These are phyloP conservation scores for Jaminaea rosea DNA, from an alignment of 1,284 basidiomycete species.

Conservation along the genomic window DNA sequence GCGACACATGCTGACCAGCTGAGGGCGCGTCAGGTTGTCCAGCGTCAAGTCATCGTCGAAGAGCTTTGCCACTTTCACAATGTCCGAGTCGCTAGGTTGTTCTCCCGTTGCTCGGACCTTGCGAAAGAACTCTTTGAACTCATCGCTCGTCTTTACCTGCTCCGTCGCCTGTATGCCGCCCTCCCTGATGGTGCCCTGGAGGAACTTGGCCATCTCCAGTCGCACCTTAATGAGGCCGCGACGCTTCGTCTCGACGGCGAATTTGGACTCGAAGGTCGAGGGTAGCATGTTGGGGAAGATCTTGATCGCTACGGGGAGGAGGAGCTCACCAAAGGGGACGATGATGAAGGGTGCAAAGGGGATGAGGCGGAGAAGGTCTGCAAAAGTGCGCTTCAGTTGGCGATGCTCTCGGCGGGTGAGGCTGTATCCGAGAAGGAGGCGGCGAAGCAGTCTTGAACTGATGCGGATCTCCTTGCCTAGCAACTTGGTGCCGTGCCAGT, in stretches of 20 bases:
- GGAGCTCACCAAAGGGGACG: constrained; percentile 94
- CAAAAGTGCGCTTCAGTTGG: constrained; percentile 86
- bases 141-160: constrained; percentile 80
- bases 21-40: constrained; percentile 92
- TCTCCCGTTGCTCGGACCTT: constrained; percentile 95
- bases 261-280: constrained; percentile 96
- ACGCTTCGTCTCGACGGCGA: constrained; percentile 75
- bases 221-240: constrained; percentile 87
- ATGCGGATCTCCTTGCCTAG: constrained; percentile 90
- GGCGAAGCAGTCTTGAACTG: constrained; percentile 75
- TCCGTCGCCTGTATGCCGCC: constrained; percentile 74
- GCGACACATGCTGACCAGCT: constrained; percentile 90
- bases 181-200: constrained; percentile 92
- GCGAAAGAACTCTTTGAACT: constrained; percentile 98
- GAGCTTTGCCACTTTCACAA: constrained; percentile 87
- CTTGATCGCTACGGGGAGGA: constrained; percentile 93
- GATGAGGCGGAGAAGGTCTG: constrained; percentile 80
- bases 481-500: constrained; percentile 93
- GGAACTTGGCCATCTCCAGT: constrained; percentile 97
- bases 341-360: constrained; percentile 92
- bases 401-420: constrained; percentile 86
- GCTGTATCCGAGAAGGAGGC: constrained; percentile 80
- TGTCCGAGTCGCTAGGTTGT: constrained; percentile 73
- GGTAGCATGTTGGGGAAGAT: constrained; percentile 99
- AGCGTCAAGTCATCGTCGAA: constrained; percentile 96